Percentiles rank a stretch among this genome's conserved stretches.
phyloP scores from a whole-genome alignment of 768 basidiomycete species.

The Amanita pseudoporphyria region DNA sequence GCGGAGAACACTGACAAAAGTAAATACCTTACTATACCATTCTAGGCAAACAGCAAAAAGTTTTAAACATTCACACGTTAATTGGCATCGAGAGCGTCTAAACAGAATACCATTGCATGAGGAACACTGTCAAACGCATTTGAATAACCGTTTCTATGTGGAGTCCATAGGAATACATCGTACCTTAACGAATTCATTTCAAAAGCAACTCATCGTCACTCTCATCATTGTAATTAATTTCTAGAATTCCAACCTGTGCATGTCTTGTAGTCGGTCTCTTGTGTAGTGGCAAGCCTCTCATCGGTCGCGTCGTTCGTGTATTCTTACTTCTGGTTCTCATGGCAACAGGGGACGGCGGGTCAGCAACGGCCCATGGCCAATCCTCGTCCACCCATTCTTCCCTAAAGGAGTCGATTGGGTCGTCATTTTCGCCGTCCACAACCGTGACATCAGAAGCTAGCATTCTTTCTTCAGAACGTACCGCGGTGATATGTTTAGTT shows the following conservation, averaged over 20 bases:
- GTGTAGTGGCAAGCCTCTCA: slow-evolving; percentile 7
- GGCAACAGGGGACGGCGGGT: slow-evolving; percentile 2
- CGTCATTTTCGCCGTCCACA: slow-evolving; percentile 1
- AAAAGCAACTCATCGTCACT: slow-evolving; percentile 20
- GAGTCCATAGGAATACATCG: not conserved
- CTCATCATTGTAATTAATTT: slow-evolving; percentile 5
- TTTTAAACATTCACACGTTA: too few species aligned
- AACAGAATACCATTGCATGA: not conserved
- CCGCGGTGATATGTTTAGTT: not conserved
- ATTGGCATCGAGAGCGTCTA: not conserved
- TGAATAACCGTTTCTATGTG: not conserved
- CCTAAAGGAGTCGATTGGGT: slow-evolving; percentile 15
- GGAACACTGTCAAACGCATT: slow-evolving; percentile 1
- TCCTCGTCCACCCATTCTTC: slow-evolving; percentile 25
- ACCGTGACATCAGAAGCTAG: slow-evolving; percentile 7
- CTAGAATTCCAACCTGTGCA: not conserved
- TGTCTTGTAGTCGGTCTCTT: slow-evolving; percentile 4
- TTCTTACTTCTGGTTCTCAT: not conserved
- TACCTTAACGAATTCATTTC: slow-evolving; percentile 1
- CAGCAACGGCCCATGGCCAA: slow-evolving; percentile 6
- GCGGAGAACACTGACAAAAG: not conserved
- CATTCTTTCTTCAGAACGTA: not conserved
- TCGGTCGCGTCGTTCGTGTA: slow-evolving; percentile 8
- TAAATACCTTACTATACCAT: not conserved
- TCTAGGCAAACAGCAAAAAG: too few species aligned